Percentiles rank a stretch among this genome's conserved stretches.
phyloP scores from a whole-genome alignment of 192 early-diverging fungal species.

The Dissophora globulifera region DNA sequence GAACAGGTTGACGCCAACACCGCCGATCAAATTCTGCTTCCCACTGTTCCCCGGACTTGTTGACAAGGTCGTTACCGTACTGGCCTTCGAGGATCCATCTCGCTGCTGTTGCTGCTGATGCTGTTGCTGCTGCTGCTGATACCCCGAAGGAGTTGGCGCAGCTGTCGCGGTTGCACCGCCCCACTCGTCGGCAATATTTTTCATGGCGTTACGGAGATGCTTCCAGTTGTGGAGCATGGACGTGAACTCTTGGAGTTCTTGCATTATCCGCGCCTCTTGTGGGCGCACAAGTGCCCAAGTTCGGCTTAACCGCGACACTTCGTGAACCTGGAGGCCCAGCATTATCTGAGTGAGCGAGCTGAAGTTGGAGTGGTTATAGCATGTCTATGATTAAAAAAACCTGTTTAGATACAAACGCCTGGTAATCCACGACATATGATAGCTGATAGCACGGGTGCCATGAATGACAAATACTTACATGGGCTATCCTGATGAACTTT shows the following conservation, averaged over 20 bases:
- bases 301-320: constrained; percentile 61
- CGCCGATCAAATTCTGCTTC: neutral
- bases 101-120: neutral
- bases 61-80: neutral
- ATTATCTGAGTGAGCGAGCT: constrained; percentile 69
- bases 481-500: constrained; percentile 71
- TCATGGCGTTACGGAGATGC: constrained; percentile 66
- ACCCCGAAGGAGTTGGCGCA: neutral
- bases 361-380: constrained; percentile 67
- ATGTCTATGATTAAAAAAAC: too few species aligned
- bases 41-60: neutral
- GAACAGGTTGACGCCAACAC: constrained; percentile 9
- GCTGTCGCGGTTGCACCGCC: constrained; percentile 28
- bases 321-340: constrained; percentile 65
- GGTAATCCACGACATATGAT: too few species aligned
- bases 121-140: neutral
- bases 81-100: neutral
- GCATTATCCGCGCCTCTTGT: constrained; percentile 55
- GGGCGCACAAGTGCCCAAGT: constrained; percentile 64
- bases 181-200: constrained; percentile 61
- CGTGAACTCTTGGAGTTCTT: constrained; percentile 62
- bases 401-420: too few species aligned
- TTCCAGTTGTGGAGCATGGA: constrained; percentile 68
- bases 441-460: too few species aligned
- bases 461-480: constrained; percentile 37